These are phyloP conservation scores for Pseudopediastrum boryanum DNA, from an alignment of 139 green algal genomes.

Conservation along the genomic window DNA sequence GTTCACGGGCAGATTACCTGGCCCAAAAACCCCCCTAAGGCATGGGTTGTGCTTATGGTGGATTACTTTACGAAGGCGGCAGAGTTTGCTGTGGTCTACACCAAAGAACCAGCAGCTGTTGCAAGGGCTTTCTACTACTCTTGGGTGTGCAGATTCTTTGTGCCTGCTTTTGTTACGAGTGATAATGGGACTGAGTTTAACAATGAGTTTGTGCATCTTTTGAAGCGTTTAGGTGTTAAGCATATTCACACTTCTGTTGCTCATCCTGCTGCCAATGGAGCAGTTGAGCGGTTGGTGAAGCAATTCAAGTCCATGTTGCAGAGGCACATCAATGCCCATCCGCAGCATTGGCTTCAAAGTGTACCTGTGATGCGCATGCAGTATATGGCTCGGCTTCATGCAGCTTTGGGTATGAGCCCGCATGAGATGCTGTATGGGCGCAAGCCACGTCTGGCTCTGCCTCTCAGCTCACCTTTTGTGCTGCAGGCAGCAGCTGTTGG, in stretches of 20 bases:
- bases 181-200: conserved; percentile 8
- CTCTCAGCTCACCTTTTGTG: neutral
- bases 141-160: neutral
- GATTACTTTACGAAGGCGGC: neutral
- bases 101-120: neutral
- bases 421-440: conserved; percentile 21
- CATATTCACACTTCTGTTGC: no score
- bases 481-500: neutral
- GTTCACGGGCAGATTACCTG: neutral
- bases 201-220: neutral
- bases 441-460: neutral
- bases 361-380: conserved; percentile 11
- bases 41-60: no score
- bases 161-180: neutral
- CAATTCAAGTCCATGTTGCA: conserved; percentile 12
- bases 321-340: conserved; percentile 17
- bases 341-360: conserved; percentile 17
- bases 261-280: conserved; percentile 22
- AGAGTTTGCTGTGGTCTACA: neutral
- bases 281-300: neutral
- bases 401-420: conserved; percentile 20
- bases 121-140: neutral
- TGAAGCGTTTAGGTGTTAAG: conserved; percentile 2
- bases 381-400: conserved; percentile 8
- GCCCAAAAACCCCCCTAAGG: no score